Percentiles rank a stretch among this genome's conserved stretches.
These are phyloP conservation scores for Aspergillus phoenicis DNA, from an alignment of 2,329 filamentous ascomycete species.

Conservation along the genomic window DNA sequence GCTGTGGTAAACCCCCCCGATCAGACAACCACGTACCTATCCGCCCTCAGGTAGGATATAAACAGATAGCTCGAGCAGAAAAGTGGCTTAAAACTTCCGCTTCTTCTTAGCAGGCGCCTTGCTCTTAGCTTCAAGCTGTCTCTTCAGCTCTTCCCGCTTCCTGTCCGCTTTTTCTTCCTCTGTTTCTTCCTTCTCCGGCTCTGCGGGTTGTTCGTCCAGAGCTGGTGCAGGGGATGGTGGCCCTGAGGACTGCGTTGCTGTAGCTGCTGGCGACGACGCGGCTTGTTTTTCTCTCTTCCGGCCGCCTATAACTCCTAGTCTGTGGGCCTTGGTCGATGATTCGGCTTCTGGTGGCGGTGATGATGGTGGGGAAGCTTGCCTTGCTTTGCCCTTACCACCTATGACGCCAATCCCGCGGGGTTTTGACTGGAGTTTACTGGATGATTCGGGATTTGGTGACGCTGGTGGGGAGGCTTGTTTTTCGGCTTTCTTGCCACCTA, in stretches of 20 bases:
- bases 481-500: conserved; percentile 34
- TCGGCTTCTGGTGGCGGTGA: neutral
- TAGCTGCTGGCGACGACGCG: no score
- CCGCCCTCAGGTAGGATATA: no score
- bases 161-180: conserved; percentile 57
- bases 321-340: no score
- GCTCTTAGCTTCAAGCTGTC: conserved; percentile 53
- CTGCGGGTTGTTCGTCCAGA: conserved; percentile 10
- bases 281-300: no score
- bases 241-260: neutral
- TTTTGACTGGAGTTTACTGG: conserved; percentile 18
- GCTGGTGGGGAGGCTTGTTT: neutral
- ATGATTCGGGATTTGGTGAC: conserved; percentile 17
- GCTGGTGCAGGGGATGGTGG: neutral
- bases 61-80: no score
- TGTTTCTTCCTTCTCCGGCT: conserved; percentile 34
- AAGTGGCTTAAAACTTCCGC: conserved; percentile 51
- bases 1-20: no score
- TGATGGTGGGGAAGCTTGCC: neutral
- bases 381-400: conserved; percentile 28
- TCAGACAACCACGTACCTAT: no score
- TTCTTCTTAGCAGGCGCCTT: conserved; percentile 60
- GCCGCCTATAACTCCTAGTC: no score
- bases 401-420: conserved; percentile 39
- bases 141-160: conserved; percentile 60